Evolutionary conservation across 768 basidiomycete genomes (phyloP).

Genomic region (Hericium rajendrae): DNA sequence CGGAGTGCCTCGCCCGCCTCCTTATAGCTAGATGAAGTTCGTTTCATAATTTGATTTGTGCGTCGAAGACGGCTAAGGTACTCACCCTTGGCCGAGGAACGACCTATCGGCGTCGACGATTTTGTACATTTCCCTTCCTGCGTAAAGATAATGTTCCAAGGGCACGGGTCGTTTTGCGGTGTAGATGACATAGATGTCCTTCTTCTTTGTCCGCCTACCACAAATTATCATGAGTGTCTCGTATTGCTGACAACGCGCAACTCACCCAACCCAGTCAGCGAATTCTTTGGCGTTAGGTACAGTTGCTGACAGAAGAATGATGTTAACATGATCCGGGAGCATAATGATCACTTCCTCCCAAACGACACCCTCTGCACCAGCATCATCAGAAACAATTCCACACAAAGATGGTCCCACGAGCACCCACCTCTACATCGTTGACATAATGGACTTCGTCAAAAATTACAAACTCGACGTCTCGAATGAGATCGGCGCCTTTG

Average conservation of each 20-base stretch:
- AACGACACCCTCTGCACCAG: conserved; percentile 86
- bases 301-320: conserved; percentile 93
- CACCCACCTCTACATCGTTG: conserved; percentile 87
- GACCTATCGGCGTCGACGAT: conserved; percentile 78
- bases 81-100: conserved; percentile 65
- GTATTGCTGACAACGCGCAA: neutral
- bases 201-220: conserved; percentile 91
- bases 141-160: conserved; percentile 92
- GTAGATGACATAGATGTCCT: conserved; percentile 98
- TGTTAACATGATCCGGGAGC: conserved; percentile 97
- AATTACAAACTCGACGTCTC: conserved; percentile 98
- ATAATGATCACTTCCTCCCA: conserved; percentile 99
- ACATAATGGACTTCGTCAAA: conserved; percentile 99
- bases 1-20: conserved; percentile 81
- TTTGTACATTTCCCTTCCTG: conserved; percentile 87
- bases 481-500: conserved; percentile 95
- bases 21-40: conserved; percentile 53
- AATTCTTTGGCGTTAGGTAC: conserved; percentile 98
- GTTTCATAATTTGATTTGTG: no score
- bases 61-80: neutral
- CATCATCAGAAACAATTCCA: neutral
- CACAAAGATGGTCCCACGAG: neutral
- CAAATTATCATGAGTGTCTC: neutral
- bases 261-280: conserved; percentile 98
- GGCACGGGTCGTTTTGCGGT: conserved; percentile 95